phyloP scores from a whole-genome alignment of 768 basidiomycete species.

The Lactifluus volemus region DNA sequence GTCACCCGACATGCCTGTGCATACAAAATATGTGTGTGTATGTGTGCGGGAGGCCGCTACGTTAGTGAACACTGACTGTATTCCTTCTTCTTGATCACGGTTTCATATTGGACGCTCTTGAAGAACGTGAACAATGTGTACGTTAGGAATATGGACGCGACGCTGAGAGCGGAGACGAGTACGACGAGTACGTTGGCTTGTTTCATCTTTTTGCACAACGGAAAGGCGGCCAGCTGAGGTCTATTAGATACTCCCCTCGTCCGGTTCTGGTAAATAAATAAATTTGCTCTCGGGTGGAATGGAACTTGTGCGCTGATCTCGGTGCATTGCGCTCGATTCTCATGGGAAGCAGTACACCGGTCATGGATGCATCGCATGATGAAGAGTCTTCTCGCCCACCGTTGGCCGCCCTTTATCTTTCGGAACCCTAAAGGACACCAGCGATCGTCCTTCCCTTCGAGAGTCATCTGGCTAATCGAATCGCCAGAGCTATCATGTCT shows the following conservation, averaged over 20 bases:
- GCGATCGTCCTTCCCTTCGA: background rate
- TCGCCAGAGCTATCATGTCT: background rate
- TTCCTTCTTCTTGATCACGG: background rate
- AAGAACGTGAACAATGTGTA: background rate
- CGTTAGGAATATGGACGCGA: background rate
- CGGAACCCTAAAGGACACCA: background rate
- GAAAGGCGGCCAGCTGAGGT: no score
- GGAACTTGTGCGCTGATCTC: no score
- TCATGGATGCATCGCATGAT: no score
- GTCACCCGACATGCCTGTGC: constrained; percentile 5
- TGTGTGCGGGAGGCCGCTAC: background rate
- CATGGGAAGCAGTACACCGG: no score
- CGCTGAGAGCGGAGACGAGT: background rate
- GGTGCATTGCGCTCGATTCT: no score
- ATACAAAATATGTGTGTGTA: background rate
- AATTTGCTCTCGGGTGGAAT: no score
- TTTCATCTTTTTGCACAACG: background rate
- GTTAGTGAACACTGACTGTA: background rate
- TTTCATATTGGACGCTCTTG: background rate
- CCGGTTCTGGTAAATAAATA: no score
- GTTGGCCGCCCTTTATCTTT: no score
- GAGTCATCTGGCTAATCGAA: background rate
- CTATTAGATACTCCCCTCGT: background rate
- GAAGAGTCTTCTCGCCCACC: no score
- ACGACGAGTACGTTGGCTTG: background rate